Evolutionary conservation across 805 yeast species (phyloP).

Genomic region (Pichia rugopelliculosa): DNA sequence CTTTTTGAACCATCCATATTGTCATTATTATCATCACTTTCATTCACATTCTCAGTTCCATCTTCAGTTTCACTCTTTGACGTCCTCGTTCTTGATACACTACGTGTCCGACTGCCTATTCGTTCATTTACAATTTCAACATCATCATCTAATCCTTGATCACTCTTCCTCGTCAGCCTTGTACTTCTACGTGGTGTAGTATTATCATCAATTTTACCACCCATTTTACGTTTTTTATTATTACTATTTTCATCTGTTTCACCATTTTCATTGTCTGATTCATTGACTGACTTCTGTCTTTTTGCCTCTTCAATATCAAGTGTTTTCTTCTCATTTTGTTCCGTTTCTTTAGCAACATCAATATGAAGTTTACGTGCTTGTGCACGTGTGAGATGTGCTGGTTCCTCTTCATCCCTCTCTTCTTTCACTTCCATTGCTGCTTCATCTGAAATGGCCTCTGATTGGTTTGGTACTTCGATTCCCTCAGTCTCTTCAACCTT

Average conservation of each 20-base stretch:
- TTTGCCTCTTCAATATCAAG: slow-evolving; percentile 6
- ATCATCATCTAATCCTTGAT: slow-evolving; percentile 10
- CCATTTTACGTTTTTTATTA: slow-evolving; percentile 3
- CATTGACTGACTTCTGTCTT: not conserved
- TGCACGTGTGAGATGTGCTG: slow-evolving; percentile 9
- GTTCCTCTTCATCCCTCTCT: slow-evolving; percentile 5
- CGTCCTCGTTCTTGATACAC: not conserved
- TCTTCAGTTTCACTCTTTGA: not conserved
- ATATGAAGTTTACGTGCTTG: slow-evolving; percentile 6
- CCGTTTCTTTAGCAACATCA: slow-evolving; percentile 8
- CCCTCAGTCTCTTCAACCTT: not conserved
- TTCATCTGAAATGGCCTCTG: not conserved
- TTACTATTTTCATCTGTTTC: not conserved
- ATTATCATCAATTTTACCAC: slow-evolving; percentile 8
- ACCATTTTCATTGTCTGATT: not conserved
- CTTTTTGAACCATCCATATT: not conserved
- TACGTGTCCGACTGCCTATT: not conserved
- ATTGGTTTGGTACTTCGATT: not conserved
- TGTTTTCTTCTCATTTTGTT: slow-evolving; percentile 4
- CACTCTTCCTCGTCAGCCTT: slow-evolving; percentile 14
- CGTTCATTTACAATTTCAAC: slow-evolving; percentile 1
- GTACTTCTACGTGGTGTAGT: slow-evolving; percentile 8
- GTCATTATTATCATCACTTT: not conserved
- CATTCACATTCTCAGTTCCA: no score
- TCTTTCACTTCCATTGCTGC: not conserved